Base-by-base conservation (phyloP, 2,329 filamentous ascomycete species). In the Helotiales sp. region DNA sequence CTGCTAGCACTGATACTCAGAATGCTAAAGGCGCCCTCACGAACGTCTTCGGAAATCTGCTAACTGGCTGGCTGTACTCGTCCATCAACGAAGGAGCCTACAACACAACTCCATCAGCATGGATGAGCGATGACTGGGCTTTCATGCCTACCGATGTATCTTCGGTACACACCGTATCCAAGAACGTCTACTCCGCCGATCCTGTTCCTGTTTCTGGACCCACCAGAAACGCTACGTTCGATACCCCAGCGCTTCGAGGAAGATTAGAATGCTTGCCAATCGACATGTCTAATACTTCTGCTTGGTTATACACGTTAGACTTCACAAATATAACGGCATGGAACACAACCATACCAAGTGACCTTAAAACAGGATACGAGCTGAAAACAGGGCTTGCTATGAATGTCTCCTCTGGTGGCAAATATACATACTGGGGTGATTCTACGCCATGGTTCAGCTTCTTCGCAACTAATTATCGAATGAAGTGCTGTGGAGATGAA, bases 351-450 rank as follows among this genome's bases (percentile, higher is more conserved):
- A 57, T 61, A n/a, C 55, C 61, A 9, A 29, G 38, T 1, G 34
- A 61, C 36, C 48, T 61, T 12, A 57, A 48, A 22, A 57, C 44
- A 13, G 59, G 58, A 6, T 63, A 63, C 27, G 61, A 63, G 31
- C 44, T 63, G 12, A 63, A 60, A 19, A 3, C 48, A 5, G 40
- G 40, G 2, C 22, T 44, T 25, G 40, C 40, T 44, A 25, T 44
- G 40, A 44, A 44, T 13, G 40, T 25, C 12, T 51, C 48, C 6
- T 13, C 25, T 3, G 30, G 38, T 19, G 52, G 40, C 2, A 54
- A 44, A 10, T 47, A 33, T 24, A 52, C 22, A 7, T 57, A 52
- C 27, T 59, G 46, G 38, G 30, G 47, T 27, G 40, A 44, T 24
- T 31, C 38, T 2, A 59, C 22, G 8, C 59, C 59, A 8, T 57